phyloP scores from a whole-genome alignment of 2,329 filamentous ascomycete species.

The Microdochium bolleyi region DNA sequence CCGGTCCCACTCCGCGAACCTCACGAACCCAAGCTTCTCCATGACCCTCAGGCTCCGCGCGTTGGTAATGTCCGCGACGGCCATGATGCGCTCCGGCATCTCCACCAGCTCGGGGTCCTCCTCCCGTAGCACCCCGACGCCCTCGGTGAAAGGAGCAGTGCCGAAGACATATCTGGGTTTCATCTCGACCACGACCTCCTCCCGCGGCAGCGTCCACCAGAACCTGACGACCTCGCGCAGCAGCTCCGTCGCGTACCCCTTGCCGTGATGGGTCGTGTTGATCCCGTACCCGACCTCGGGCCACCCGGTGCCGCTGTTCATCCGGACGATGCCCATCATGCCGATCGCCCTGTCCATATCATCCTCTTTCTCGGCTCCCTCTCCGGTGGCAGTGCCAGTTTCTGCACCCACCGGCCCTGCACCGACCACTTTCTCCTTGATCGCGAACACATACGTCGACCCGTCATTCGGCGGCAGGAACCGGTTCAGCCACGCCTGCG shows the following conservation, averaged over 20 bases:
- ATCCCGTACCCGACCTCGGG: constrained; percentile 23
- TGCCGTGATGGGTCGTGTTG: constrained; percentile 14
- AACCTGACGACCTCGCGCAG: constrained; percentile 12
- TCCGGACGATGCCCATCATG: constrained; percentile 12
- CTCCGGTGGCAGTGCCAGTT: too few relatives aligned
- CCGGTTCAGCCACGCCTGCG: constrained; percentile 9
- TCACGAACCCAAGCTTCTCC: neutral
- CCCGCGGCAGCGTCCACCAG: constrained; percentile 11
- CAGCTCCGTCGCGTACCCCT: constrained; percentile 20
- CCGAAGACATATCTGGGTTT: neutral
- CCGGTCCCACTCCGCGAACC: neutral
- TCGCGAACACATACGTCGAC: constrained; percentile 33
- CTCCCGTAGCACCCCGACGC: neutral
- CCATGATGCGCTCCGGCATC: neutral
- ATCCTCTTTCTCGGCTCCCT: constrained; percentile 10
- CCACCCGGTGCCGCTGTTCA: constrained; percentile 6
- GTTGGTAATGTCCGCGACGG: neutral
- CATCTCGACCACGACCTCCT: constrained; percentile 6
- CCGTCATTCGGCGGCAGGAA: constrained; percentile 18
- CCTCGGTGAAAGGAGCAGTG: neutral
- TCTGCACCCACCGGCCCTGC: constrained; percentile 1
- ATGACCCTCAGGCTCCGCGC: neutral
- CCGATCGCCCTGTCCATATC: constrained; percentile 13
- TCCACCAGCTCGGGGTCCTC: neutral
- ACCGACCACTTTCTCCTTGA: constrained; percentile 8